These are phyloP conservation scores for Penicillium chermesinum DNA, from an alignment of 495 filamentous ascomycete species.

Conservation along the genomic window DNA sequence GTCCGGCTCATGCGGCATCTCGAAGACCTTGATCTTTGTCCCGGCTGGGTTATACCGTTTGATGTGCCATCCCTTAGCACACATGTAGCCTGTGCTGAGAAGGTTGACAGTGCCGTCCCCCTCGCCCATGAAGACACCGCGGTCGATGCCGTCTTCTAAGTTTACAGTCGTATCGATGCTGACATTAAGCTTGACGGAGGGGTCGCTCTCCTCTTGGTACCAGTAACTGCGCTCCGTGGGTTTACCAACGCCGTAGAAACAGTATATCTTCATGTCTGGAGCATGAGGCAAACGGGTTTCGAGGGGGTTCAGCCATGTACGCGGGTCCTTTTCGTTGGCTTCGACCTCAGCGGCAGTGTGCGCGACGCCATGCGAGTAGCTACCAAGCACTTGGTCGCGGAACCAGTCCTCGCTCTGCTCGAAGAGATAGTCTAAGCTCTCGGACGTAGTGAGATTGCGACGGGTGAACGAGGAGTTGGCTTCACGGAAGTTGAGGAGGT, in stretches of 20 bases:
- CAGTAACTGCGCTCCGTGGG: slow-evolving; percentile 88
- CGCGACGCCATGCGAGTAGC: slow-evolving; percentile 87
- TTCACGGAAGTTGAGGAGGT: slow-evolving; percentile 80
- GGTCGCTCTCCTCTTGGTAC: slow-evolving; percentile 70
- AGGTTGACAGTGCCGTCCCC: slow-evolving; percentile 93
- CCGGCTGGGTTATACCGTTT: slow-evolving; percentile 89
- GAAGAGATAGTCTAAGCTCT: slow-evolving; percentile 72
- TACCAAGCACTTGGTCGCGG: slow-evolving; percentile 57
- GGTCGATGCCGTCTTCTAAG: slow-evolving; percentile 63
- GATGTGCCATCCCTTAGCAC: slow-evolving; percentile 83
- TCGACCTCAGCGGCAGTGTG: slow-evolving; percentile 77
- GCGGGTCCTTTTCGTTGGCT: slow-evolving; percentile 71
- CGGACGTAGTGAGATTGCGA: slow-evolving; percentile 72
- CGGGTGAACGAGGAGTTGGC: slow-evolving; percentile 57
- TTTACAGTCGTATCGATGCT: slow-evolving; percentile 84
- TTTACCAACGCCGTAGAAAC: slow-evolving; percentile 94
- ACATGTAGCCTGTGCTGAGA: slow-evolving; percentile 91
- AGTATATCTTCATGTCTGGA: slow-evolving; percentile 91
- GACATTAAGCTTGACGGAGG: slow-evolving; percentile 64
- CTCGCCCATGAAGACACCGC: slow-evolving; percentile 86
- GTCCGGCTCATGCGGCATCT: slow-evolving; percentile 96
- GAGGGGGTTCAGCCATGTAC: slow-evolving; percentile 93
- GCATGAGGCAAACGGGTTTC: slow-evolving; percentile 85
- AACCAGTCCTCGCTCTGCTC: slow-evolving; percentile 83
- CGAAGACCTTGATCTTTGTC: slow-evolving; percentile 73